phyloP scores from a whole-genome alignment of 78 protist species.

The Protostelium mycophagum region DNA sequence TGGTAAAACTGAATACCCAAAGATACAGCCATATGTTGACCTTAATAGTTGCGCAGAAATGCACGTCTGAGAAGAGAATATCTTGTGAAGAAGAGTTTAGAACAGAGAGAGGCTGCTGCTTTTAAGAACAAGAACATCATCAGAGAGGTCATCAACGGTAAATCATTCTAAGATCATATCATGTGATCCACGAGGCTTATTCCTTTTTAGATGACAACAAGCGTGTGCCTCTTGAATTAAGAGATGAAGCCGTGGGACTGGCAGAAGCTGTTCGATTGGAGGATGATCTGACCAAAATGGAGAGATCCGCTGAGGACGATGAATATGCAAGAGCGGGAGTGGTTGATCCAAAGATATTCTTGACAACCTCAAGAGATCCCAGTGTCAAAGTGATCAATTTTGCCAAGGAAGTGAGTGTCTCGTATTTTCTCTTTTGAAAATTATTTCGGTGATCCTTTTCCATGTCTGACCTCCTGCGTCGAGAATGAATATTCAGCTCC shows the following conservation, averaged over 20 bases:
- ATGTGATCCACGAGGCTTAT: background rate
- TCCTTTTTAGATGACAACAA: conserved; percentile 67
- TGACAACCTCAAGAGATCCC: conserved; percentile 97
- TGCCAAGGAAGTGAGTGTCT: conserved; percentile 74
- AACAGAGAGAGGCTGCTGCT: conserved; percentile 61
- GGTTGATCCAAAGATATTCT: conserved; percentile 90
- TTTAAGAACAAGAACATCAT: conserved; percentile 71
- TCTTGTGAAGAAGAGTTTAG: conserved; percentile 78
- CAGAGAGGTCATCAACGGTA: conserved; percentile 42
- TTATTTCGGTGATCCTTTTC: too few relatives aligned
- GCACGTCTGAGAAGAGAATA: conserved; percentile 84
- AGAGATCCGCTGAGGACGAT: conserved; percentile 84
- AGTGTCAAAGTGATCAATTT: conserved; percentile 82
- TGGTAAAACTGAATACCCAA: background rate
- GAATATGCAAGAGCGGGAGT: conserved; percentile 97
- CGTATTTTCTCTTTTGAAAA: background rate
- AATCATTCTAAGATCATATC: background rate
- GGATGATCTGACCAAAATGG: background rate
- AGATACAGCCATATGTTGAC: background rate
- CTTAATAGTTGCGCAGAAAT: conserved; percentile 14
- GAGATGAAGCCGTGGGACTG: conserved; percentile 21
- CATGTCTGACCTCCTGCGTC: too few relatives aligned
- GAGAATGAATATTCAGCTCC: background rate
- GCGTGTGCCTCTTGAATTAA: conserved; percentile 84
- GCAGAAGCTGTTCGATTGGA: background rate